phyloP scores from a whole-genome alignment of 768 basidiomycete genomes.

The Infundibulicybe gibba region DNA sequence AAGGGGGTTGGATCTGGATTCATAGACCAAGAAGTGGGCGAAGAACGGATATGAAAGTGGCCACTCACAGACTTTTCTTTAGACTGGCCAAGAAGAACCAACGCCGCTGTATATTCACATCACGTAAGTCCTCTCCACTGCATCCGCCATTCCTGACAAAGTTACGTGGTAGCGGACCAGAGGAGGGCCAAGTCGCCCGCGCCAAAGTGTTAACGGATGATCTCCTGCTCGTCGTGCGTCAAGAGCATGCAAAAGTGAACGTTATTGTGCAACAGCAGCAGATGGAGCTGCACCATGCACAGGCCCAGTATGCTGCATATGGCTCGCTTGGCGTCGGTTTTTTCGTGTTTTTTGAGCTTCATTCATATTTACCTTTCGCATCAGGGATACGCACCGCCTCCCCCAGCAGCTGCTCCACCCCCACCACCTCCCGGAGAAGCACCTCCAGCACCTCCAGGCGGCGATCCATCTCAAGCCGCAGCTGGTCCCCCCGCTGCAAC shows the following conservation, averaged over 20 bases:
- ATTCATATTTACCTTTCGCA: conserved; percentile 3
- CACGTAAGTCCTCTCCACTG: conserved; percentile 52
- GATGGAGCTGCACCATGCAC: conserved; percentile 84
- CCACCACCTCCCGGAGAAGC: conserved; percentile 51
- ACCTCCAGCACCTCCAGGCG: conserved; percentile 37
- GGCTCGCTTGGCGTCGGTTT: conserved; percentile 53
- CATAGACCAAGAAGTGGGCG: conserved; percentile 49
- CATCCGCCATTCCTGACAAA: conserved; percentile 2
- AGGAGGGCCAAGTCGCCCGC: conserved; percentile 80
- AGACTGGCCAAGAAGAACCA: conserved; percentile 83
- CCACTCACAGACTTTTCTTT: background rate
- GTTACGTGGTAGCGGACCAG: conserved; percentile 55
- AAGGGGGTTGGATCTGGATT: conserved; percentile 93
- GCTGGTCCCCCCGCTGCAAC: conserved; percentile 35
- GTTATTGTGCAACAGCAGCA: conserved; percentile 66
- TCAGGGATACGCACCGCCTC: conserved; percentile 46
- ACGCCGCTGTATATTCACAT: conserved; percentile 92
- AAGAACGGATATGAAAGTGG: background rate
- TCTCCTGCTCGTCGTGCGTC: conserved; percentile 81
- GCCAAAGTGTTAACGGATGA: conserved; percentile 89
- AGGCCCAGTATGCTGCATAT: conserved; percentile 77
- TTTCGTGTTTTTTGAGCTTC: conserved; percentile 4
- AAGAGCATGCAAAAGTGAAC: conserved; percentile 84
- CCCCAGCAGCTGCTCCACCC: conserved; percentile 48
- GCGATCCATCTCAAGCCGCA: conserved; percentile 45